Percentiles rank a stretch among this genome's conserved stretches.
Evolutionary conservation across 2,329 filamentous ascomycete genomes (phyloP).

Genomic region (Dactylellina cionopaga): DNA sequence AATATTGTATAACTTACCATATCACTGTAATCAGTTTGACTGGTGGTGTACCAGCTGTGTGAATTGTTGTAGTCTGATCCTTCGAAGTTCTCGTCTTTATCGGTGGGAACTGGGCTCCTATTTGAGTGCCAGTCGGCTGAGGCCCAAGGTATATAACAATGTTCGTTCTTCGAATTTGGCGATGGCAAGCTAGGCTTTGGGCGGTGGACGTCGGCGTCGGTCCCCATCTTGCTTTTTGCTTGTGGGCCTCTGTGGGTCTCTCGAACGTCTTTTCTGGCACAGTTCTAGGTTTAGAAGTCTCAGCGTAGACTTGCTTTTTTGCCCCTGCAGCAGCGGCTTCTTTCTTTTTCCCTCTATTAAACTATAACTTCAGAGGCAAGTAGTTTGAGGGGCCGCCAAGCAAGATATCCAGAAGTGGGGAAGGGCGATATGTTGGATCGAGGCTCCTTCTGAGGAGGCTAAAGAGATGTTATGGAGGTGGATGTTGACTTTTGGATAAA

Average conservation of each 20-base stretch:
- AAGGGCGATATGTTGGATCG: slow-evolving; percentile 37
- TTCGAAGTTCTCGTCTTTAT: slow-evolving; percentile 34
- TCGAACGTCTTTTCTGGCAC: slow-evolving; percentile 27
- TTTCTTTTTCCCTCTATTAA: slow-evolving; percentile 15
- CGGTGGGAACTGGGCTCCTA: slow-evolving; percentile 43
- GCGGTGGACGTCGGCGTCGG: slow-evolving; percentile 19
- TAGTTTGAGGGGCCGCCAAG: slow-evolving; percentile 35
- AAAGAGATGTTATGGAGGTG: slow-evolving; percentile 43
- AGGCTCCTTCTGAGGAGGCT: slow-evolving; percentile 28
- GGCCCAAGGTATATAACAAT: slow-evolving; percentile 47
- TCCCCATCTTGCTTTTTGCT: slow-evolving; percentile 42
- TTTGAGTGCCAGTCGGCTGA: slow-evolving; percentile 47
- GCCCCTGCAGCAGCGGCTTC: slow-evolving; percentile 26
- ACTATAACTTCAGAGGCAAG: slow-evolving; percentile 22
- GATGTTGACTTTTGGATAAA: slow-evolving; percentile 43
- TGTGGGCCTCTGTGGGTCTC: slow-evolving; percentile 2
- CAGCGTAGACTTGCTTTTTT: slow-evolving; percentile 31
- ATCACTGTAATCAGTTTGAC: slow-evolving; percentile 40
- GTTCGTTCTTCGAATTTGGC: slow-evolving; percentile 24
- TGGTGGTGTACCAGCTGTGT: slow-evolving; percentile 39
- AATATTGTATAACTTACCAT: slow-evolving; percentile 46
- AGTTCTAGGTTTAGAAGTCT: slow-evolving; percentile 34
- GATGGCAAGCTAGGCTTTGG: slow-evolving; percentile 29
- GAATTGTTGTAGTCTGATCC: slow-evolving; percentile 46
- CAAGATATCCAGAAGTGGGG: slow-evolving; percentile 33